Base-by-base conservation (phyloP, 164 flowering plant species). In the Buxus sempervirens region DNA sequence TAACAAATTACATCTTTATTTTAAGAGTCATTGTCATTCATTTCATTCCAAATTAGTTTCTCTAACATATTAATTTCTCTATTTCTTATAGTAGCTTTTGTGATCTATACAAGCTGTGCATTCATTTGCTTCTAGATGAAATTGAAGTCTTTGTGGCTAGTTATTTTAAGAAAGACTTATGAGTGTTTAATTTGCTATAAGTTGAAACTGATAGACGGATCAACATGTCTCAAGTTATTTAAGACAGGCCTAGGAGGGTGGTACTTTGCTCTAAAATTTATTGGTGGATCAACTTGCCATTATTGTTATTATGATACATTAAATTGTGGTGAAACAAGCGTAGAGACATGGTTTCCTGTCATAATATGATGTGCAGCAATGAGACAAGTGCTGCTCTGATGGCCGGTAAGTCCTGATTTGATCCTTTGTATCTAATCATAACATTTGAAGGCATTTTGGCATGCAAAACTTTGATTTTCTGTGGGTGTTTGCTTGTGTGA, bases 1-100 rank as follows among this genome's bases (percentile, higher is more conserved):
- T 75, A 75, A 28, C 62, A 45, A 65, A 70, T 57, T 48, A 54
- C 62, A 64, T 22, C 62, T 54, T 41, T 70, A 49, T 62, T 56
- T 32, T 59, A n/a, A 58, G n/a, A 26, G 27, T 58, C 26, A 28
- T 36, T 57, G 25, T 22, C 63, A 53, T 64, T 54, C 20, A 19
- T 22, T 25, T 26, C 14, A 2, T 67, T 67, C 53, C 28, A 60
- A 41, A 21, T 7, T 42, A 49, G 24, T 27, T 18, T 58, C 22
- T 23, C n/a, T 19, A 58, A 41, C 19, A 2, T 48, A 23, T 67
- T 58, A 38, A 67, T 41, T 67, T 58, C 36, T 25, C 14, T 25
- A 15, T 58, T 24, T 67, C 58, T 38, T 54, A 27, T 3, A 7
- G 6, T 67, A 26, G 63, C 53, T 41, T 36, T 62, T 67, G 70